Percentiles rank a stretch among this genome's conserved stretches.
phyloP scores from a whole-genome alignment of 129 eudicot species.

The Flaveria sonorensis region DNA sequence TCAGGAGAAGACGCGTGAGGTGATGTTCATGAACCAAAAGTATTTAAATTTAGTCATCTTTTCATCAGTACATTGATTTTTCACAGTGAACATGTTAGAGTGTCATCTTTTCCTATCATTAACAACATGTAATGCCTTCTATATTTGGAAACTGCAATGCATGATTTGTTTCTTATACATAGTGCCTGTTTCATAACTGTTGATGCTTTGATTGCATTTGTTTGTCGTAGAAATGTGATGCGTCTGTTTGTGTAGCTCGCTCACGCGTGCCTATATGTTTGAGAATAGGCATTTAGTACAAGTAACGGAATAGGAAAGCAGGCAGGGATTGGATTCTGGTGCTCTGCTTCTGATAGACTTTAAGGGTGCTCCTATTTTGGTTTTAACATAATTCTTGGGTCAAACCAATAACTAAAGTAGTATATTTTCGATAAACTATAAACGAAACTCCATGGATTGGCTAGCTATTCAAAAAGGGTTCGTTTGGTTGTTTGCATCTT shows the following conservation, averaged over 20 bases:
- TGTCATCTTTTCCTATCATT: constrained; percentile 11
- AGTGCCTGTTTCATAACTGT: constrained; percentile 13
- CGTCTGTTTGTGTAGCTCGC: background rate
- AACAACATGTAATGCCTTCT: constrained; percentile 27
- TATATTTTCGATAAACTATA: too few species aligned
- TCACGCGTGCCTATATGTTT: background rate
- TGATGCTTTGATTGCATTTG: too few species aligned
- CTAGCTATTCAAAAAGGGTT: too few species aligned
- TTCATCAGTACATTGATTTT: constrained; percentile 37
- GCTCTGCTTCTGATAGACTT: too few species aligned
- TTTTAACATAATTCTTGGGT: too few species aligned
- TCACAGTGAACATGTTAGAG: constrained; percentile 39
- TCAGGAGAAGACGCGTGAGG: constrained; percentile 66
- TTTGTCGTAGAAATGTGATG: background rate
- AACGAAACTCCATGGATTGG: too few species aligned
- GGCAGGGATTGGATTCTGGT: background rate
- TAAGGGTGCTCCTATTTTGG: too few species aligned
- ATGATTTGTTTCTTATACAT: constrained; percentile 37
- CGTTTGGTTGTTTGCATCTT: too few species aligned
- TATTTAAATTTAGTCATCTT: constrained; percentile 34
- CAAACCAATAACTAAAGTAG: too few species aligned
- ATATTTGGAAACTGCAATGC: constrained; percentile 32
- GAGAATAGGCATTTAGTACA: background rate
- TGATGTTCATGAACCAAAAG: background rate
- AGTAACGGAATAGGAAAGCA: background rate